Conservation (phyloP, 2,329 filamentous ascomycete species). For the Colletotrichum australisinense region DNA sequence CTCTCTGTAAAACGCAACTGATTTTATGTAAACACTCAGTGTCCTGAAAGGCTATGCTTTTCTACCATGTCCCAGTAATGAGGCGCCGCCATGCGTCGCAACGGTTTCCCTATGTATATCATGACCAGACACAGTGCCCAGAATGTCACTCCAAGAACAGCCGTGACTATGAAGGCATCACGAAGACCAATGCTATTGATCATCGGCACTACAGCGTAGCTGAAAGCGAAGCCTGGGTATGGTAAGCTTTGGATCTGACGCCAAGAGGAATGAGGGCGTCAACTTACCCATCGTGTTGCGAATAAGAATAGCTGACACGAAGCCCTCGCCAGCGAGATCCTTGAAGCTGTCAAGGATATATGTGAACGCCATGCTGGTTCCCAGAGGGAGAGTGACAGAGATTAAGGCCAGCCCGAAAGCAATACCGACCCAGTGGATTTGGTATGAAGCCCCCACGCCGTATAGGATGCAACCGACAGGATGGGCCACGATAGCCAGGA, state of each 20-base stretch:
- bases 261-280: neutral
- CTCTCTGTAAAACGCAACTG: neutral
- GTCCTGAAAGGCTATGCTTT: neutral
- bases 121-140: slow-evolving; percentile 32
- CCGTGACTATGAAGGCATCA: slow-evolving; percentile 38
- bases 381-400: neutral
- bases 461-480: neutral
- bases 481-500: neutral
- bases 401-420: neutral
- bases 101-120: neutral
- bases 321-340: neutral
- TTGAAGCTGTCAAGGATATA: neutral
- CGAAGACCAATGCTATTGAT: slow-evolving; percentile 37
- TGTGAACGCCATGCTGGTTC: neutral
- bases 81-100: neutral
- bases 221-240: slow-evolving; percentile 39
- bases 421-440: neutral
- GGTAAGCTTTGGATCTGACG: neutral
- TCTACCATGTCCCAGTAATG: neutral
- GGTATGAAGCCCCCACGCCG: neutral
- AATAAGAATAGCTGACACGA: neutral
- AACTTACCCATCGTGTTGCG: neutral
- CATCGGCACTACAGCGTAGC: slow-evolving; percentile 41
- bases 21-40: neutral
- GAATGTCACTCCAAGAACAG: slow-evolving; percentile 35